phyloP scores from a whole-genome alignment of 108 stramenopile genomes.

The Nannochloropsis oceanica region DNA sequence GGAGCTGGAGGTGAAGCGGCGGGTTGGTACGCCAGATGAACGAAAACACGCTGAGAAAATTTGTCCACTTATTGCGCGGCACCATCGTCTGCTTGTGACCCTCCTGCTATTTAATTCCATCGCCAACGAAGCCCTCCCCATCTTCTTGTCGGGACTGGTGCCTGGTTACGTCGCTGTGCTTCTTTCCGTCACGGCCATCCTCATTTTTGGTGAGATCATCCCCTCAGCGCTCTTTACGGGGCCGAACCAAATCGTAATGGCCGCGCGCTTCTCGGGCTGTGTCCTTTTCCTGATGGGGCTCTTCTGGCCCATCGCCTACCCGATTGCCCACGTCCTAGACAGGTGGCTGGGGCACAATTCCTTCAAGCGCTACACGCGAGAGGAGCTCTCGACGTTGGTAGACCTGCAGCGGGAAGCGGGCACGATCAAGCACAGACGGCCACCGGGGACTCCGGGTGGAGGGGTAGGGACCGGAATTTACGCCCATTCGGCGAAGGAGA shows the following conservation, averaged over 20 bases:
- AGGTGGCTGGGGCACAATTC: neutral
- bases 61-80: slow-evolving; percentile 38
- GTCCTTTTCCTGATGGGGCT: slow-evolving; percentile 58
- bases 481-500: neutral
- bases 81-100: slow-evolving; percentile 78
- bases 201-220: slow-evolving; percentile 73
- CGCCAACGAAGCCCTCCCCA: slow-evolving; percentile 59
- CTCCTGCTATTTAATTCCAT: slow-evolving; percentile 70
- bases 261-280: slow-evolving; percentile 53
- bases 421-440: neutral
- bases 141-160: slow-evolving; percentile 76
- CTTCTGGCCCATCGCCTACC: slow-evolving; percentile 61
- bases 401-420: slow-evolving; percentile 31
- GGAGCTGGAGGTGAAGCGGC: slow-evolving; percentile 44
- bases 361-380: slow-evolving; percentile 23
- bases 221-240: slow-evolving; percentile 80
- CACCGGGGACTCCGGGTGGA: neutral
- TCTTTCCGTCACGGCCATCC: slow-evolving; percentile 69
- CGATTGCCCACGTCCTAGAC: slow-evolving; percentile 68
- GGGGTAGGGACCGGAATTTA: neutral
- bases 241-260: slow-evolving; percentile 65
- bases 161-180: slow-evolving; percentile 61
- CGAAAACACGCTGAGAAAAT: slow-evolving; percentile 24
- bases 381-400: slow-evolving; percentile 19
- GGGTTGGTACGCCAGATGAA: slow-evolving; percentile 21